A percentile compares a stretch with the other conserved stretches of the same genome.
Conservation (phyloP, 495 filamentous ascomycete species). For the Neurospora tetrasperma region DNA sequence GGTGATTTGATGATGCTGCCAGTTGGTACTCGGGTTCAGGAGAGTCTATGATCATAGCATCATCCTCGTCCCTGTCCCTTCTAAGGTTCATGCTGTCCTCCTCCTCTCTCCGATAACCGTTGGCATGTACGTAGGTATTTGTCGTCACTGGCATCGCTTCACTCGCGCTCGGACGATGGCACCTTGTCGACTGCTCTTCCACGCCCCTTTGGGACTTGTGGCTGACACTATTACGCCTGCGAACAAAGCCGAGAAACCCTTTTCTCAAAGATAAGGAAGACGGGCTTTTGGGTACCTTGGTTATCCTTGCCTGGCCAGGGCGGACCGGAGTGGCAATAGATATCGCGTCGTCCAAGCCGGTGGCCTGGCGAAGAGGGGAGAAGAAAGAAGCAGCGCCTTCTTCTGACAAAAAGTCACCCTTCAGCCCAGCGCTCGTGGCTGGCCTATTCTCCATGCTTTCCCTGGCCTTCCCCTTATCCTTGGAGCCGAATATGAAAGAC, state of each 20-base stretch:
- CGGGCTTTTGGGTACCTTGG: not conserved
- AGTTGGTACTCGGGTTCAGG: conserved; percentile 6
- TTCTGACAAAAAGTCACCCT: not conserved
- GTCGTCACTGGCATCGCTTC: not conserved
- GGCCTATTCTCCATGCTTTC: not conserved
- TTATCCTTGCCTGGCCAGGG: not conserved
- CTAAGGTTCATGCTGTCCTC: not conserved
- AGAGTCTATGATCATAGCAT: conserved; percentile 12
- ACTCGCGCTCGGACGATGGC: conserved; percentile 4
- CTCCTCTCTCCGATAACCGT: not conserved
- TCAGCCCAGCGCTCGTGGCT: not conserved
- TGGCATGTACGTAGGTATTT: not conserved
- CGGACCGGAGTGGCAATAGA: not conserved
- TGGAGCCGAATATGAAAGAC: not conserved
- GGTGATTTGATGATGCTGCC: not conserved
- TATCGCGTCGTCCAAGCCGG: not conserved
- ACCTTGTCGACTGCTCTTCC: not conserved
- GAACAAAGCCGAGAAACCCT: not conserved
- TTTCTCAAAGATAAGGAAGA: not conserved
- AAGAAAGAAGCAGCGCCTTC: not conserved
- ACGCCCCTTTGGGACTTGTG: not conserved
- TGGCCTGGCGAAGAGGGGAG: not conserved
- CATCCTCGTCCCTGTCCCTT: not conserved
- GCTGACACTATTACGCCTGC: not conserved
- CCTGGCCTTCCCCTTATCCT: conserved; percentile 1